Base-by-base conservation (phyloP, 352 stramenopile genomes). In the Hyaloperonospora arabidopsidis region DNA sequence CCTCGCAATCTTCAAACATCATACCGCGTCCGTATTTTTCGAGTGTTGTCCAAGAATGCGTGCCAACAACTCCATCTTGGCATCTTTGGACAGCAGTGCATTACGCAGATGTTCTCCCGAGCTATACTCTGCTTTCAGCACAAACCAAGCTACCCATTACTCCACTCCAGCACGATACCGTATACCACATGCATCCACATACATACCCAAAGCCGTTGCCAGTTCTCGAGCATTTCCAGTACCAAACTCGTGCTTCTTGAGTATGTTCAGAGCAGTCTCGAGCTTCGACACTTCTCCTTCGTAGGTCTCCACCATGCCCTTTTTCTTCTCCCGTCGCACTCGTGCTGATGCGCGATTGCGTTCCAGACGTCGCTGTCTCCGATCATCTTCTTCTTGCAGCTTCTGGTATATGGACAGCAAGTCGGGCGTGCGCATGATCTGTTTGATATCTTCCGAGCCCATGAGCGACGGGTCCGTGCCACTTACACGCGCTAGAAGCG, bases 381-480 rank as follows among this genome's bases (percentile, higher is more conserved):
- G 74, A 36, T 91, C 80, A 49, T 94, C 84, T 58, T 92, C 84
- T 63, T 92, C 82, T 44, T 91, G 84, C 1, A 94, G 62, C 50
- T 90, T 94, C 57, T 94, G 83, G 61, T 94, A 94, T 25, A 94
- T 94, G 18, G 77, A 90, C 28, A 94, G 55, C 19, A 94, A 54
- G 50, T 94, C 82, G 1, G 83, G 79, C 10, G 69, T 81, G 11
- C 79, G 76, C 82, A 94, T 94, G 57, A 94, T 92, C 65, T 92
- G 83, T 49, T 87, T 86, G 59, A 94, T 92, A 57, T 92, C 74
- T 53, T 94, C 82, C 5, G 76, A 81, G 41, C 79, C 81, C 56
- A 94, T 84, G 13, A 81, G 64, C 18, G 80, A 79, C 48, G 82
- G 79, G 17, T 92, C 84, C 25, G 79, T 87, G 44, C 77, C 83